Conservation (phyloP, 2,329 filamentous ascomycete genomes). For the Karstenula rhodostoma region DNA sequence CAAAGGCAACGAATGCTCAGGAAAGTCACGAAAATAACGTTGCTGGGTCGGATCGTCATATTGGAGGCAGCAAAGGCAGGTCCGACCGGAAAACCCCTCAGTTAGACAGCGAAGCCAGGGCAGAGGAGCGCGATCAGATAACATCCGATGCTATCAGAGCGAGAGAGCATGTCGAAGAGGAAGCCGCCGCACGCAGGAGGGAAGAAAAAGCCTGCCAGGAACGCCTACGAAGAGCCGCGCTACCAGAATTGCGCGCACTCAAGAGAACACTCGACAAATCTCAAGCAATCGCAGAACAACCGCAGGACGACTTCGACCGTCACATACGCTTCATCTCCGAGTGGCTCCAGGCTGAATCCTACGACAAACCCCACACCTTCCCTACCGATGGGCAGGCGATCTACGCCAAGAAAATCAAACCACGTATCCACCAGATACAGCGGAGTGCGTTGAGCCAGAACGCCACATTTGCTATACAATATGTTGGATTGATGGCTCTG, state of each 20-base stretch:
- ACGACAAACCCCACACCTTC: background rate
- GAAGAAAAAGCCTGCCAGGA: background rate
- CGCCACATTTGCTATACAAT: background rate
- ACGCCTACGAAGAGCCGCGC: background rate
- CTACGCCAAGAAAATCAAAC: background rate
- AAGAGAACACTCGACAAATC: background rate
- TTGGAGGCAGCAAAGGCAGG: too few species aligned
- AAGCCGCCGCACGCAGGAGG: background rate
- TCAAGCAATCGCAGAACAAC: background rate
- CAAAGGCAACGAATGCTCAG: too few species aligned
- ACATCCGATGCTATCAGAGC: background rate
- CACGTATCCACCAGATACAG: background rate
- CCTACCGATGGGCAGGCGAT: background rate
- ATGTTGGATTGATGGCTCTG: conserved; percentile 3
- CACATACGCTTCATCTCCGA: background rate
- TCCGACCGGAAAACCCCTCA: too few species aligned
- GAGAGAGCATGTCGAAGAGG: background rate
- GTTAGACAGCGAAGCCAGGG: background rate
- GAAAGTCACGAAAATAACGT: too few species aligned
- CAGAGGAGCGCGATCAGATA: background rate
- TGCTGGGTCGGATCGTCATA: too few species aligned
- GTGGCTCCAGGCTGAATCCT: background rate
- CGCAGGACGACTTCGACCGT: background rate
- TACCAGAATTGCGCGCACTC: background rate
- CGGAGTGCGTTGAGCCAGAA: background rate